phyloP scores from a whole-genome alignment of 2,329 filamentous ascomycete species.

The Tolypocladium sp. region DNA sequence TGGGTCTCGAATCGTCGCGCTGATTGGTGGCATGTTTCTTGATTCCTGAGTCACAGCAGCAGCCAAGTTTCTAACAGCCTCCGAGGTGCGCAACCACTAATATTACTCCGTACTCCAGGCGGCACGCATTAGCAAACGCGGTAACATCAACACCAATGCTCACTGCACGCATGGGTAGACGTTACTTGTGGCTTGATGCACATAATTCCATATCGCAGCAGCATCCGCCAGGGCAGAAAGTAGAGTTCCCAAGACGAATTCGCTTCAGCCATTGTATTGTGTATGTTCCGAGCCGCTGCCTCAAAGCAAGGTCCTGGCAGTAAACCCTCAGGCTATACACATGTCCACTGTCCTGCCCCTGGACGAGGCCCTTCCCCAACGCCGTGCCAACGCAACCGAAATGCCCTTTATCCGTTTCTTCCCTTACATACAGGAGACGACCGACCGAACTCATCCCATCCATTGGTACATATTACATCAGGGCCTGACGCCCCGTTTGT shows the following conservation, averaged over 20 bases:
- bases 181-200: not conserved
- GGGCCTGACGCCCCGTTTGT: constrained; percentile 42
- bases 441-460: not conserved
- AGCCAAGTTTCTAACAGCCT: not conserved
- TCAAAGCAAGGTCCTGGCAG: not conserved
- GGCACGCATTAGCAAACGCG: not conserved
- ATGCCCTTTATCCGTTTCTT: not conserved
- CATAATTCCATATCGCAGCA: not conserved
- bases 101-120: not conserved
- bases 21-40: not conserved
- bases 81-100: not conserved
- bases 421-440: not conserved
- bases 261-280: not conserved
- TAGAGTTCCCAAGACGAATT: not conserved
- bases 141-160: not conserved
- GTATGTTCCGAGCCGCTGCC: not conserved
- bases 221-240: not conserved
- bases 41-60: not conserved
- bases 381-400: not conserved
- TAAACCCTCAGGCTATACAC: not conserved
- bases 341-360: not conserved
- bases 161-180: not conserved
- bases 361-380: not conserved
- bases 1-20: not conserved
- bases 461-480: constrained; percentile 11